Base-by-base conservation (phyloP, 495 filamentous ascomycete genomes). In the Cercophora samala region DNA sequence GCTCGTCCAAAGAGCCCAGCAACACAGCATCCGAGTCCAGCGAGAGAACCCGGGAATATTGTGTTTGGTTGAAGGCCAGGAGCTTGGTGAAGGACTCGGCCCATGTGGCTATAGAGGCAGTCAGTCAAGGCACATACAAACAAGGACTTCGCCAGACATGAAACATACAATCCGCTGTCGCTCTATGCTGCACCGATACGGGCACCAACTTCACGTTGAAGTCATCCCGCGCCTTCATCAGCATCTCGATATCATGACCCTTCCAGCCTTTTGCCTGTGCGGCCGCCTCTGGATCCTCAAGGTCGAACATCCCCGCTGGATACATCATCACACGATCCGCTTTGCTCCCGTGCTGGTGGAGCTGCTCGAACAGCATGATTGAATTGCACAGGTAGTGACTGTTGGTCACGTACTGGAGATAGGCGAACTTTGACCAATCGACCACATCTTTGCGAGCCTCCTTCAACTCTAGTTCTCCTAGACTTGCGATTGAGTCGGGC, bases 351-450 rank as follows among this genome's bases (percentile, higher is more conserved):
- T 89, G 75, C 26, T 83, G 80, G 24, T 87, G 70, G 60, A 93
- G 68, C 19, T 83, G 79, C 69, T 90, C 89, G 67, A 93, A 88
- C 5, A 93, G 79, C 89, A 93, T 90, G 62, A 93, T 73, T 2
- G 87, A 86, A 72, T 92, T 92, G 77, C 91, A 93, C 3, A 93
- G 83, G 74, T 91, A 90, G 3, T 85, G 79, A 63, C 81, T 82
- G 53, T 83, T 84, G 17, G 89, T 91, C 21, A 88, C 91, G 77
- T 92, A 93, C 74, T 88, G 86, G 11, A 83, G 84, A 70, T 92
- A 92, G 26, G 90, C 90, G 68, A 82, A 90, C 32, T 79, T 81
- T 21, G 85, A 83, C 87, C 87, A 91, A 64, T 90, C 80, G 46
- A 76, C 60, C 61, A 4, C 15, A 56, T 56, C 54, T 21, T 2